Conservation (phyloP, 2,329 filamentous ascomycete genomes). For the Aspergillus ustus region DNA sequence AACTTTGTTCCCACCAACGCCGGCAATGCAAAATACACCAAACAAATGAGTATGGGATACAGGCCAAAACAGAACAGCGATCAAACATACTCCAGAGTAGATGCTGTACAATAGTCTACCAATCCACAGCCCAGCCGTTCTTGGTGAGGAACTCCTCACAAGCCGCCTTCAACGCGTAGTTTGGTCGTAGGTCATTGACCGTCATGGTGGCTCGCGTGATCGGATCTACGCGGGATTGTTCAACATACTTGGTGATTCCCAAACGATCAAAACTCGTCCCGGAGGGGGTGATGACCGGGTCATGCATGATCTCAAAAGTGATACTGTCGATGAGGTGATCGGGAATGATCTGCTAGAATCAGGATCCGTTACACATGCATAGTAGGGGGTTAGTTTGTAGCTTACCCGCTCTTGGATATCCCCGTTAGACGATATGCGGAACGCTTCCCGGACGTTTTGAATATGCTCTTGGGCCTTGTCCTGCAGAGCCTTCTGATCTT, state of each 20-base stretch:
- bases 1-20: conserved; percentile 11
- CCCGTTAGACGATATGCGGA: conserved; percentile 46
- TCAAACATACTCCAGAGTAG: neutral
- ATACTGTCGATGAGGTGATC: conserved; percentile 55
- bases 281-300: conserved; percentile 65
- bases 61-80: conserved; percentile 15
- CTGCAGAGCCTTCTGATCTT: conserved; percentile 64
- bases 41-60: neutral
- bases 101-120: conserved; percentile 54
- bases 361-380: conserved; percentile 12
- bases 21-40: conserved; percentile 12
- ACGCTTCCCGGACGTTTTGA: conserved; percentile 50
- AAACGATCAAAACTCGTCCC: conserved; percentile 90
- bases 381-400: conserved; percentile 5
- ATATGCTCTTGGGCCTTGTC: conserved; percentile 55
- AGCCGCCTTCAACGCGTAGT: conserved; percentile 78
- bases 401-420: conserved; percentile 50
- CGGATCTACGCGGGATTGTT: conserved; percentile 75
- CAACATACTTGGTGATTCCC: conserved; percentile 83
- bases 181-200: conserved; percentile 74
- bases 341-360: conserved; percentile 46
- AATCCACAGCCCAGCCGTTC: conserved; percentile 94
- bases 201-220: conserved; percentile 77
- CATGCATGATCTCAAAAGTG: conserved; percentile 57
- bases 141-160: conserved; percentile 83